Evolutionary conservation across 208 protist genomes (phyloP).

Genomic region (Trypanosomatidae sp.): DNA sequence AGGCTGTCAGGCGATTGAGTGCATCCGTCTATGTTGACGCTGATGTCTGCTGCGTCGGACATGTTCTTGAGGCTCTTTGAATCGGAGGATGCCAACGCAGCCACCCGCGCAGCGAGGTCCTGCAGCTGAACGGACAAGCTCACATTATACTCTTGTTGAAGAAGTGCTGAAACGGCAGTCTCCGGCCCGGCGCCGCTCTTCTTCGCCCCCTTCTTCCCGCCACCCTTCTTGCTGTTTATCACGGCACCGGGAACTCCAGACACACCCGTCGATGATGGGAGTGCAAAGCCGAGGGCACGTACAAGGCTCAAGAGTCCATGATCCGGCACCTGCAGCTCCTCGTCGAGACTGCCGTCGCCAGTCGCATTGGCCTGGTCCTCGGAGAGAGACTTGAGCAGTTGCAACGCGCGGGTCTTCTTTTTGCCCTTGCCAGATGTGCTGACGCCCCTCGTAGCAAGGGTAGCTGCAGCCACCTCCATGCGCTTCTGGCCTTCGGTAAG

Average conservation of each 20-base stretch:
- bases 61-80: background rate
- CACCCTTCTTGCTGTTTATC: constrained; percentile 3
- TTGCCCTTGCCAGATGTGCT: background rate
- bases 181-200: background rate
- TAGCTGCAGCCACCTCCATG: background rate
- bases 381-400: background rate
- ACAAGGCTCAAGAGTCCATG: constrained; percentile 22
- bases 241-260: background rate
- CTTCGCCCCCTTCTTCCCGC: constrained; percentile 1
- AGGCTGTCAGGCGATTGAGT: background rate
- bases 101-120: constrained; percentile 10
- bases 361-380: background rate
- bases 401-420: background rate
- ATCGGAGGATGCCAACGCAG: background rate
- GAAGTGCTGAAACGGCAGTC: background rate
- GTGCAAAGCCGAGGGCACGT: constrained; percentile 23
- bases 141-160: constrained; percentile 17
- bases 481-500: background rate
- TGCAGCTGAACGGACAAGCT: constrained; percentile 16
- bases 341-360: background rate
- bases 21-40: background rate
- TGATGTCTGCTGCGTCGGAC: background rate
- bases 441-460: background rate
- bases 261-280: background rate
- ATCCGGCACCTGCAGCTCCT: constrained; percentile 11